phyloP scores from a whole-genome alignment of 2,329 filamentous ascomycete species.

The Calycina herbarum region DNA sequence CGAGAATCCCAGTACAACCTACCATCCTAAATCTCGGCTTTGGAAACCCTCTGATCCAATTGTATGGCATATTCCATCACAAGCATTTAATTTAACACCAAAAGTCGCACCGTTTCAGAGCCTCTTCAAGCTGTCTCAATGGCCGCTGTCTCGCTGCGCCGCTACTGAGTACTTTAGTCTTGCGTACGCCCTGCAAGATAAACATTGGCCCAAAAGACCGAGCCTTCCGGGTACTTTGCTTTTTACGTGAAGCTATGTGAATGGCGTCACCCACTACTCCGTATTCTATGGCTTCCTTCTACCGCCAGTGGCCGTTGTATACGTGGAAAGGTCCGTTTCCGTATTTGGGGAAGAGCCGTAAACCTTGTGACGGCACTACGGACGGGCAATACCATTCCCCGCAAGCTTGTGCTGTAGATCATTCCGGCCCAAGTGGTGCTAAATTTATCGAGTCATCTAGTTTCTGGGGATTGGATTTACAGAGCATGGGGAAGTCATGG shows the following conservation, averaged over 20 bases:
- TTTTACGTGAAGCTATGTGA: conserved; percentile 5
- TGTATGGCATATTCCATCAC: neutral
- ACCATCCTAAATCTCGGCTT: neutral
- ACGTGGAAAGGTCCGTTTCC: neutral
- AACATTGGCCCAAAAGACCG: neutral
- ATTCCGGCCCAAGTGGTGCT: neutral
- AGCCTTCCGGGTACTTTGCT: conserved; percentile 6
- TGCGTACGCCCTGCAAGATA: neutral
- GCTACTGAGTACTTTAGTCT: neutral
- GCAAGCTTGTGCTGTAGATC: neutral
- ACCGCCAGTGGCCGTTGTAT: neutral
- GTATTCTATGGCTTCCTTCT: neutral
- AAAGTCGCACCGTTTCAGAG: neutral
- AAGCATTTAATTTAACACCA: neutral
- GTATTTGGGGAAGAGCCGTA: neutral
- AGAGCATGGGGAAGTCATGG: neutral
- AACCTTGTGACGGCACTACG: neutral
- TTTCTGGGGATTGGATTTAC: neutral
- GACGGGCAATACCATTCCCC: neutral
- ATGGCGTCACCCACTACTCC: conserved; percentile 2
- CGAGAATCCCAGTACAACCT: neutral
- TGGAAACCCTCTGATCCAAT: neutral
- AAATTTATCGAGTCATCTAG: neutral
- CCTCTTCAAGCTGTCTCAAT: neutral
- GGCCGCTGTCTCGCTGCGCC: neutral